phyloP scores from a whole-genome alignment of 176 grass and related monocot genomes.

The Eragrostis curvula region DNA sequence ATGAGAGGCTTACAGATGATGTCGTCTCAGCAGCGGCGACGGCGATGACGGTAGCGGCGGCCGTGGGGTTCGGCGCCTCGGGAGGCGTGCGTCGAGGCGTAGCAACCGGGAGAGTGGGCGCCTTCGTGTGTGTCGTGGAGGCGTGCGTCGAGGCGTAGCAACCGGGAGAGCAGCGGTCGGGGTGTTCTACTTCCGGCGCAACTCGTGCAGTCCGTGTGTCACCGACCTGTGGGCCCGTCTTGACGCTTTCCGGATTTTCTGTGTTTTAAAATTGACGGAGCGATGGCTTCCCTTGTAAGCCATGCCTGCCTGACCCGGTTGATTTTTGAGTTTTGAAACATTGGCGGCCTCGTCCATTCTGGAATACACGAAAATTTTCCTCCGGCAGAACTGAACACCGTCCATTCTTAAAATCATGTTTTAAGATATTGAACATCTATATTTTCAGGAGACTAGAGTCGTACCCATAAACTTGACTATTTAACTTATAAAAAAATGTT shows the following conservation, averaged over 20 bases:
- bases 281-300: background rate
- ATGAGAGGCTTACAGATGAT: conserved; percentile 31
- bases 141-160: conserved; percentile 22
- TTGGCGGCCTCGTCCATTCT: background rate
- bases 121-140: conserved; percentile 20
- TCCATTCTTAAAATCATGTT: too few species aligned
- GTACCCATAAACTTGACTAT: too few species aligned
- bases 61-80: conserved; percentile 29
- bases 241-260: background rate
- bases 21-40: background rate
- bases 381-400: background rate
- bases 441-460: too few species aligned
- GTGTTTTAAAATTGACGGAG: background rate
- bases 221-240: background rate
- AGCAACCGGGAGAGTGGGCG: conserved; percentile 20
- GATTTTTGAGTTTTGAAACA: background rate
- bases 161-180: conserved; percentile 15
- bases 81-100: conserved; percentile 28
- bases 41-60: background rate
- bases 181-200: conserved; percentile 11
- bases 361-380: background rate
- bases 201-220: background rate
- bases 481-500: too few species aligned
- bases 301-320: background rate
- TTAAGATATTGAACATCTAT: too few species aligned